Percentiles rank a stretch among this genome's conserved stretches.
These are phyloP conservation scores for Tillandsia leiboldiana DNA, from an alignment of 176 grass and related monocot species.

Conservation along the genomic window DNA sequence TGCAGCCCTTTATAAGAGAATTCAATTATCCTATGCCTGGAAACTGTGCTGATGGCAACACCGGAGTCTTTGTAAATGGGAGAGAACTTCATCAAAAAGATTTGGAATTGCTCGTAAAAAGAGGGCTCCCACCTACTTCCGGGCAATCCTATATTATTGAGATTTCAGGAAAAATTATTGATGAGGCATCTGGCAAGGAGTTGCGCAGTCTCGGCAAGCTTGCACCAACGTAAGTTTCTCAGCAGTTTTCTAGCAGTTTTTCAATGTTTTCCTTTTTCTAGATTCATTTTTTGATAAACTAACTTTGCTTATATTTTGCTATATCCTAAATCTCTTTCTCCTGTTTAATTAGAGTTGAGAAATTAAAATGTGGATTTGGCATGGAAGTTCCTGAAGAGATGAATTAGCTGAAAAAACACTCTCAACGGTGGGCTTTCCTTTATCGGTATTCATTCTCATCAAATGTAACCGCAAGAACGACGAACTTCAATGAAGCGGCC, in stretches of 20 bases:
- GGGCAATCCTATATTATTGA: constrained; percentile 58
- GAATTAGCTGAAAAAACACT: constrained; percentile 29
- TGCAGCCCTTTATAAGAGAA: constrained; percentile 80
- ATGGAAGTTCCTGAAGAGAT: constrained; percentile 75
- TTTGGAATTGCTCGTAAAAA: constrained; percentile 58
- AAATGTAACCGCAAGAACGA: not conserved
- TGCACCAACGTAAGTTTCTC: constrained; percentile 82
- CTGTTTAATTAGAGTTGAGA: constrained; percentile 64
- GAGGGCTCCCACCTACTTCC: constrained; percentile 52
- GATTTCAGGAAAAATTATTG: constrained; percentile 70
- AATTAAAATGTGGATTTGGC: constrained; percentile 84
- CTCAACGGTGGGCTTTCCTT: not conserved
- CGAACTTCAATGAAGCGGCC: not conserved
- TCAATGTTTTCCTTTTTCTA: not conserved
- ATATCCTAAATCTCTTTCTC: constrained; percentile 7
- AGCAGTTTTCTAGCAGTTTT: not conserved
- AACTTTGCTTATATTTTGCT: not conserved
- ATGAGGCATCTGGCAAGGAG: constrained; percentile 53
- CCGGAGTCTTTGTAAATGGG: constrained; percentile 72
- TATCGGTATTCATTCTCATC: not conserved
- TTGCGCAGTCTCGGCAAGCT: constrained; percentile 79
- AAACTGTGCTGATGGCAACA: constrained; percentile 62
- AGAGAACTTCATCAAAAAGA: constrained; percentile 91
- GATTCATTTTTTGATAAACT: not conserved
- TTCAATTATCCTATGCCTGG: constrained; percentile 68